Percentiles rank a stretch among this genome's conserved stretches.
Evolutionary conservation across 2,329 filamentous ascomycete genomes (phyloP).

Genomic region (Xylariaceae sp.): DNA sequence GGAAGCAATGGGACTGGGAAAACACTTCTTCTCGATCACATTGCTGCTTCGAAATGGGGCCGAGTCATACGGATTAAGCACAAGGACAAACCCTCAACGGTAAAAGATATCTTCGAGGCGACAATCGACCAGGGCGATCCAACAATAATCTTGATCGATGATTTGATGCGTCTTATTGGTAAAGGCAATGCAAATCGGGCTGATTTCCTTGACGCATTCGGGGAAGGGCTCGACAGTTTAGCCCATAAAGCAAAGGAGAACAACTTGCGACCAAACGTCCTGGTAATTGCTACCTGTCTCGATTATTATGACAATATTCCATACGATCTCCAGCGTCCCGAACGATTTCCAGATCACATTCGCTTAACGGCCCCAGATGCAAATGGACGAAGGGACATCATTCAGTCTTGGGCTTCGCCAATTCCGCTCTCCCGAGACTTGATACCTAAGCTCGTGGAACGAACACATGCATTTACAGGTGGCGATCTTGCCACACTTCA

Average conservation of each 20-base stretch:
- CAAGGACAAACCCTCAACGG: conserved; percentile 53
- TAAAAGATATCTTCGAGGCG: conserved; percentile 68
- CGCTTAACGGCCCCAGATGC: conserved; percentile 76
- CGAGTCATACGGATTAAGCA: conserved; percentile 61
- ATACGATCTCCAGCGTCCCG: conserved; percentile 60
- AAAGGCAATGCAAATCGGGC: conserved; percentile 53
- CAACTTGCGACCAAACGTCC: conserved; percentile 51
- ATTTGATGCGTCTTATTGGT: conserved; percentile 67
- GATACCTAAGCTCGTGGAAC: conserved; percentile 62
- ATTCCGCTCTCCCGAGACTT: conserved; percentile 49
- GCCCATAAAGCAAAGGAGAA: conserved; percentile 37
- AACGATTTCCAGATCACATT: conserved; percentile 66
- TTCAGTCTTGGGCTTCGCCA: conserved; percentile 58
- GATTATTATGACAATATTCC: conserved; percentile 72
- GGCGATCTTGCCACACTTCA: conserved; percentile 70
- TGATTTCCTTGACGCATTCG: conserved; percentile 50
- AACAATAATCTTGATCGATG: conserved; percentile 76
- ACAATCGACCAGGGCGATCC: conserved; percentile 64
- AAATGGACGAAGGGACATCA: conserved; percentile 67
- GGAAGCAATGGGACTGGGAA: conserved; percentile 86
- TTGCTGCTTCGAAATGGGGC: conserved; percentile 69
- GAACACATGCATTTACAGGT: conserved; percentile 85
- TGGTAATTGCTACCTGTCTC: conserved; percentile 72
- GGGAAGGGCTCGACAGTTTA: conserved; percentile 56
- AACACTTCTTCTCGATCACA: conserved; percentile 65